These are phyloP conservation scores for Phycomyces blakesleeanus DNA, from an alignment of 192 early-diverging fungal genomes.

Conservation along the genomic window DNA sequence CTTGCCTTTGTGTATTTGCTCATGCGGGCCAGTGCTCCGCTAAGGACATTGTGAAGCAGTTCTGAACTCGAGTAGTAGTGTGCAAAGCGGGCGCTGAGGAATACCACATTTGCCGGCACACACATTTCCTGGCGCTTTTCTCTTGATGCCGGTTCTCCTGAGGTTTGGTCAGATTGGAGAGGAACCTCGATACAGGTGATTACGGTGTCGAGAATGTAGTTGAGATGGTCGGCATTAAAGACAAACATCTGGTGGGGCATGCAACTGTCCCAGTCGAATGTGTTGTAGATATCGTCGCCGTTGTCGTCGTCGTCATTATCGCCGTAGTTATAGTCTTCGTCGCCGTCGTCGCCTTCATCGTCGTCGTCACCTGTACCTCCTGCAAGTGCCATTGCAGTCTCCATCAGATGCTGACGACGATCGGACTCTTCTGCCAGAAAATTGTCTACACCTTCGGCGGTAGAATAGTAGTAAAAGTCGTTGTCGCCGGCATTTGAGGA, in stretches of 20 bases:
- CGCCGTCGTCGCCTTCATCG: neutral
- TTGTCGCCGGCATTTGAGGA: constrained; percentile 24
- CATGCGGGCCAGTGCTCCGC: constrained; percentile 52
- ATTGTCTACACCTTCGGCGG: constrained; percentile 19
- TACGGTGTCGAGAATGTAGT: constrained; percentile 67
- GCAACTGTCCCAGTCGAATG: constrained; percentile 80
- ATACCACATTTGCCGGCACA: constrained; percentile 84
- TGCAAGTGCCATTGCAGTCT: constrained; percentile 1
- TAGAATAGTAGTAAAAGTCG: constrained; percentile 30
- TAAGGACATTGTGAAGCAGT: constrained; percentile 65
- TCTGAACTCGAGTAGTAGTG: constrained; percentile 74
- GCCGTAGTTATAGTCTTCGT: constrained; percentile 13
- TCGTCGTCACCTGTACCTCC: constrained; percentile 4
- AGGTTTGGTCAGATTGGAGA: constrained; percentile 40
- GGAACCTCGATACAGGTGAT: constrained; percentile 61
- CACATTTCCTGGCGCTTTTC: constrained; percentile 45
- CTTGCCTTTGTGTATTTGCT: constrained; percentile 46
- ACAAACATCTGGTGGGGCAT: constrained; percentile 93
- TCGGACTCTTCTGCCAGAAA: constrained; percentile 27
- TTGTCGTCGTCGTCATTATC: neutral
- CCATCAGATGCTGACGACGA: constrained; percentile 18
- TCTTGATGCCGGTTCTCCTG: too few species aligned
- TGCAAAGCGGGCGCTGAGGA: constrained; percentile 84
- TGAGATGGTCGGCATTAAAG: constrained; percentile 67
- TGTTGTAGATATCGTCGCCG: constrained; percentile 1